Evolutionary conservation across 1,139 yeast species (phyloP).

Genomic region (Lodderomyces parapsilosis): DNA sequence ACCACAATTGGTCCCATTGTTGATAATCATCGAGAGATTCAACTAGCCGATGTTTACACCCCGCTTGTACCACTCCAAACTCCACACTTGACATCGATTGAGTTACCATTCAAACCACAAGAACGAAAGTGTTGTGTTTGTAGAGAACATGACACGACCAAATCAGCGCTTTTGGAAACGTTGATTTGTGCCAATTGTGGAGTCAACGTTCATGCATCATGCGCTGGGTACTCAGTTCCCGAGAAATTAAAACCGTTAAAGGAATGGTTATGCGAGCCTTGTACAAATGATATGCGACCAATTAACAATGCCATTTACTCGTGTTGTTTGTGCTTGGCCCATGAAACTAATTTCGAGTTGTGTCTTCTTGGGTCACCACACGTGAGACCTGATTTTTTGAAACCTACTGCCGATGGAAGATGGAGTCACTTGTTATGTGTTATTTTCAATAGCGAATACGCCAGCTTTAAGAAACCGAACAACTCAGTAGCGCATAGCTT

Average conservation of each 20-base stretch:
- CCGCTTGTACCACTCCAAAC: constrained; percentile 6
- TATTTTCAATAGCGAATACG: constrained; percentile 37
- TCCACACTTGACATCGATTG: constrained; percentile 12
- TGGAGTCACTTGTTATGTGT: constrained; percentile 90
- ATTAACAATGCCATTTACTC: constrained; percentile 54
- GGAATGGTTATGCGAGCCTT: constrained; percentile 82
- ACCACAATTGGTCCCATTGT: constrained; percentile 11
- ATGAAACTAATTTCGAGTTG: constrained; percentile 47
- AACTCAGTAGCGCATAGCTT: constrained; percentile 14
- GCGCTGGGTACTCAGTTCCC: constrained; percentile 56
- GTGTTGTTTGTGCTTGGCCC: constrained; percentile 66
- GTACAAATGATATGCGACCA: constrained; percentile 70
- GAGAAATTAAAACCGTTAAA: constrained; percentile 25
- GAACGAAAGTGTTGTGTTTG: constrained; percentile 57
- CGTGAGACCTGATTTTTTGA: constrained; percentile 64
- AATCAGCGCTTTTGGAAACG: constrained; percentile 26
- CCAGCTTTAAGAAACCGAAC: neutral
- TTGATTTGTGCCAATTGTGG: constrained; percentile 70
- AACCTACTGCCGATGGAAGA: constrained; percentile 70
- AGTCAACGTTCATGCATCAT: constrained; percentile 64
- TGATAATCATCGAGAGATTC: constrained; percentile 18
- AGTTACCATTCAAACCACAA: constrained; percentile 13
- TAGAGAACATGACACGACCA: constrained; percentile 33
- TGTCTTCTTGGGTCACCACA: constrained; percentile 39
- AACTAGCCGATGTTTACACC: constrained; percentile 16